Conservation (phyloP, 768 basidiomycete species). For the Bullera alba region DNA sequence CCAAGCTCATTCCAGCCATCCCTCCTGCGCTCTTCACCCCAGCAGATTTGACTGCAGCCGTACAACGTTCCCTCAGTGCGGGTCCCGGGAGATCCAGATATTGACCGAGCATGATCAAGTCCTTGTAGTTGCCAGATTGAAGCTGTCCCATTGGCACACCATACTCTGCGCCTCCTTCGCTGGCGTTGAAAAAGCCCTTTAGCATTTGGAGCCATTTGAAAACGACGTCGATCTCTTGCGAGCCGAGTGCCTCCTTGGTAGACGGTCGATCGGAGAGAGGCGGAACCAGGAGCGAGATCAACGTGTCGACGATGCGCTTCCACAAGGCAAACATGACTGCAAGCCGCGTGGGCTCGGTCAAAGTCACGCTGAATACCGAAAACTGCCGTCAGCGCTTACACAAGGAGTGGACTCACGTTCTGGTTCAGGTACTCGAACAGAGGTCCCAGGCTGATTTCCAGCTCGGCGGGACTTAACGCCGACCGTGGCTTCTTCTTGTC, state of each 20-base stretch:
- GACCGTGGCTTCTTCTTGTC: slow-evolving; percentile 37
- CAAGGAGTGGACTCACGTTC: slow-evolving; percentile 31
- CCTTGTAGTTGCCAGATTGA: slow-evolving; percentile 36
- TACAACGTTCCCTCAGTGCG: slow-evolving; percentile 29
- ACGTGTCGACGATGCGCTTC: slow-evolving; percentile 34
- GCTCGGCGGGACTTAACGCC: slow-evolving; percentile 26
- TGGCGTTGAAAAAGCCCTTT: slow-evolving; percentile 45
- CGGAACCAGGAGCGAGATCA: slow-evolving; percentile 41
- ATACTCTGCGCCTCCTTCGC: slow-evolving; percentile 37
- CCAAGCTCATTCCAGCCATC: slow-evolving; percentile 5
- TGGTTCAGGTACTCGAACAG: slow-evolving; percentile 43
- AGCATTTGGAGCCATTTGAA: slow-evolving; percentile 45
- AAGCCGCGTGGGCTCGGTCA: slow-evolving; percentile 22
- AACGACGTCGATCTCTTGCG: slow-evolving; percentile 39
- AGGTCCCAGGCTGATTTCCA: slow-evolving; percentile 34
- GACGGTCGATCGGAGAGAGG: slow-evolving; percentile 40
- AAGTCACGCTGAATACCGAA: slow-evolving; percentile 39
- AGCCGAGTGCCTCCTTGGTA: slow-evolving; percentile 4
- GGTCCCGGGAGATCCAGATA: slow-evolving; percentile 42
- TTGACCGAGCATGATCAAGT: slow-evolving; percentile 42
- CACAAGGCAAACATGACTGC: slow-evolving; percentile 35
- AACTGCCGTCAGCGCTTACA: slow-evolving; percentile 26
- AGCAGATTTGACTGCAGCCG: slow-evolving; percentile 40
- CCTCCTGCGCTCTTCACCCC: slow-evolving; percentile 1
- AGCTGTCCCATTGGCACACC: slow-evolving; percentile 34